Conservation (phyloP, 257 asterid genomes). For the Asclepias syriaca region DNA sequence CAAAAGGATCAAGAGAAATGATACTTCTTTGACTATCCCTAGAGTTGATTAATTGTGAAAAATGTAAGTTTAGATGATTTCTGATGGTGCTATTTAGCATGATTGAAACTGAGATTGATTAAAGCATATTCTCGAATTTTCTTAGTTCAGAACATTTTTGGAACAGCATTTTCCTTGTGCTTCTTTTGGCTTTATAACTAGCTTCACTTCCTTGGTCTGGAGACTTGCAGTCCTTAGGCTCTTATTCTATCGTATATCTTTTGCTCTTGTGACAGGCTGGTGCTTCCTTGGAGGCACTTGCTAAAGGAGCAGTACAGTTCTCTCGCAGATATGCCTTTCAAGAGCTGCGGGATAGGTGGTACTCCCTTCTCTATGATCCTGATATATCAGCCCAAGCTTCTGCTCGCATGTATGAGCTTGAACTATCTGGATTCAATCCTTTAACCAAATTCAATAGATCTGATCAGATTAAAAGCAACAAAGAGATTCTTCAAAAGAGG, state of each 20-base stretch:
- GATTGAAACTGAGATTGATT: background rate
- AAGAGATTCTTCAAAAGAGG: slow-evolving; percentile 53
- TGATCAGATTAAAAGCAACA: slow-evolving; percentile 43
- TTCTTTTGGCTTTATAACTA: background rate
- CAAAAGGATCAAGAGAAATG: background rate
- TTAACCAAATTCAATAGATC: slow-evolving; percentile 43
- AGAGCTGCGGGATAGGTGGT: slow-evolving; percentile 77
- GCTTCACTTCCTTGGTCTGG: background rate
- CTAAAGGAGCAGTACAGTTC: slow-evolving; percentile 86
- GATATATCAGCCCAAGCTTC: slow-evolving; percentile 67
- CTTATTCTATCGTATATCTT: slow-evolving; percentile 8
- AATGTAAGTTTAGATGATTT: background rate
- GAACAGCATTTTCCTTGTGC: background rate
- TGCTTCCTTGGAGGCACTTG: slow-evolving; percentile 91
- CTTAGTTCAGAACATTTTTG: background rate
- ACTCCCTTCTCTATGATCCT: slow-evolving; percentile 81
- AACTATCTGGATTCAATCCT: slow-evolving; percentile 62
- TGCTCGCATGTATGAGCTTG: slow-evolving; percentile 67
- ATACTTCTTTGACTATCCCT: background rate
- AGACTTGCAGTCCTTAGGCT: slow-evolving; percentile 1
- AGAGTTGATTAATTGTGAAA: background rate
- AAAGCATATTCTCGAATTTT: background rate
- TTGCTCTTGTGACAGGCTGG: slow-evolving; percentile 49
- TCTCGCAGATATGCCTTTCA: slow-evolving; percentile 66
- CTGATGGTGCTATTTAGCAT: background rate